Conservation (phyloP, 768 basidiomycete species). For the Phlegmacium glaucopus region DNA sequence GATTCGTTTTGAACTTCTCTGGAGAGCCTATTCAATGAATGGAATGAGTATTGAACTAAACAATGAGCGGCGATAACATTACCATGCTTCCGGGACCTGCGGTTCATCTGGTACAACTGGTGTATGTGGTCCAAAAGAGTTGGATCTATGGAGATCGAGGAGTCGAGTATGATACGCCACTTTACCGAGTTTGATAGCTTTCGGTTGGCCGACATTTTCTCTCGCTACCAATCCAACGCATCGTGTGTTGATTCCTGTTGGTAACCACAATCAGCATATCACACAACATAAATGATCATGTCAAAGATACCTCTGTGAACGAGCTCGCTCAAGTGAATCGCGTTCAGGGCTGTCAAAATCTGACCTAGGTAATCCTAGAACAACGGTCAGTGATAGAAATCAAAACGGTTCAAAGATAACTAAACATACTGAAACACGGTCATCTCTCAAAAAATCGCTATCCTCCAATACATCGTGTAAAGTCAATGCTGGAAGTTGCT, state of each 20-base stretch:
- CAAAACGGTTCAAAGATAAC: slow-evolving; percentile 33
- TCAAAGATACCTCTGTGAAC: slow-evolving; percentile 62
- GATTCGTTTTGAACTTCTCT: slow-evolving; percentile 79
- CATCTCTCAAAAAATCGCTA: slow-evolving; percentile 69
- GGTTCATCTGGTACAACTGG: slow-evolving; percentile 27
- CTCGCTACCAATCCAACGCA: slow-evolving; percentile 59
- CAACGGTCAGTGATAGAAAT: neutral
- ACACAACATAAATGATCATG: neutral
- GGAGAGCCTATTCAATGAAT: slow-evolving; percentile 52
- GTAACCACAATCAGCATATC: neutral
- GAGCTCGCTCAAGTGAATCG: slow-evolving; percentile 59
- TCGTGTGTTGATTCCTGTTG: slow-evolving; percentile 51
- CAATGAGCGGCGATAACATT: neutral
- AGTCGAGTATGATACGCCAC: slow-evolving; percentile 70
- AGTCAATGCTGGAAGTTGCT: slow-evolving; percentile 63
- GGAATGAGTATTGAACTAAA: slow-evolving; percentile 1
- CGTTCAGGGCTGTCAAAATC: slow-evolving; percentile 66
- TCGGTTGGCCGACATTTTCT: slow-evolving; percentile 49
- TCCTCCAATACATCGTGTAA: slow-evolving; percentile 76
- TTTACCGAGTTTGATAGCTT: slow-evolving; percentile 71
- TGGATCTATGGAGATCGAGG: slow-evolving; percentile 80
- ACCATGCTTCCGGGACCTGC: slow-evolving; percentile 47
- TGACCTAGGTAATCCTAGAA: slow-evolving; percentile 74
- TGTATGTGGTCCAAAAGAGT: slow-evolving; percentile 57
- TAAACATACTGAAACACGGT: slow-evolving; percentile 60